Percentiles rank a stretch among this genome's conserved stretches.
phyloP scores from a whole-genome alignment of 2,329 filamentous ascomycete species.

The Coniella vitis region DNA sequence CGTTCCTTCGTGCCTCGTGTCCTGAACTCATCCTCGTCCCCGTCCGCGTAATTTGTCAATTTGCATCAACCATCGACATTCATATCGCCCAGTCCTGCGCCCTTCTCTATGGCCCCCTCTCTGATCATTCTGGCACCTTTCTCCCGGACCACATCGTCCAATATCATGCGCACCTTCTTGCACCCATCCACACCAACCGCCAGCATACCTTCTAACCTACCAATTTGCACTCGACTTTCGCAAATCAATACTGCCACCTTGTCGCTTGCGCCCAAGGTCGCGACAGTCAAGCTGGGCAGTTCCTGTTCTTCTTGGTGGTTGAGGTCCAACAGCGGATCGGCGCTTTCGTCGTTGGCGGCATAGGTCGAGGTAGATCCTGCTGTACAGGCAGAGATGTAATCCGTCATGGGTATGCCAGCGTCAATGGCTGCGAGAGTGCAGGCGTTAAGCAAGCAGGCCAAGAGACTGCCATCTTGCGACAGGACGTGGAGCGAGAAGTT shows the following conservation, averaged over 20 bases:
- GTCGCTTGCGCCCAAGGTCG: conserved; percentile 66
- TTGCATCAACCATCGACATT: conserved; percentile 36
- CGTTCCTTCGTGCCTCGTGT: not conserved
- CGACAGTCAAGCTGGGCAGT: conserved; percentile 81
- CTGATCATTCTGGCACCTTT: conserved; percentile 60
- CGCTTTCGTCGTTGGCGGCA: conserved; percentile 56
- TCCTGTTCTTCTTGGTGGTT: conserved; percentile 80
- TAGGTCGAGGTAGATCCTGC: conserved; percentile 70
- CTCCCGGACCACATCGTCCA: conserved; percentile 73
- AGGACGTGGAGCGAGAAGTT: conserved; percentile 79
- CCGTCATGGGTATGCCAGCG: conserved; percentile 90
- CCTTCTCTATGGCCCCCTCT: conserved; percentile 45
- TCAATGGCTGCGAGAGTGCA: conserved; percentile 87
- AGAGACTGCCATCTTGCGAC: conserved; percentile 80
- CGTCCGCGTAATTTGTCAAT: not conserved
- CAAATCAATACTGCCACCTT: conserved; percentile 74
- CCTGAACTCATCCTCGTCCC: no score
- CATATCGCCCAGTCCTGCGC: conserved; percentile 39
- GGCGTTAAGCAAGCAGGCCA: conserved; percentile 87
- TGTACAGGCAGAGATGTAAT: conserved; percentile 84
- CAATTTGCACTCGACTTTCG: conserved; percentile 81
- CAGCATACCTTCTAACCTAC: conserved; percentile 82
- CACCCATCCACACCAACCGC: conserved; percentile 89
- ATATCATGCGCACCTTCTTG: conserved; percentile 71
- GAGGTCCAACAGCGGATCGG: conserved; percentile 73